Base-by-base conservation (phyloP, 2,329 filamentous ascomycete genomes). In the Fusarium phyllophilum region DNA sequence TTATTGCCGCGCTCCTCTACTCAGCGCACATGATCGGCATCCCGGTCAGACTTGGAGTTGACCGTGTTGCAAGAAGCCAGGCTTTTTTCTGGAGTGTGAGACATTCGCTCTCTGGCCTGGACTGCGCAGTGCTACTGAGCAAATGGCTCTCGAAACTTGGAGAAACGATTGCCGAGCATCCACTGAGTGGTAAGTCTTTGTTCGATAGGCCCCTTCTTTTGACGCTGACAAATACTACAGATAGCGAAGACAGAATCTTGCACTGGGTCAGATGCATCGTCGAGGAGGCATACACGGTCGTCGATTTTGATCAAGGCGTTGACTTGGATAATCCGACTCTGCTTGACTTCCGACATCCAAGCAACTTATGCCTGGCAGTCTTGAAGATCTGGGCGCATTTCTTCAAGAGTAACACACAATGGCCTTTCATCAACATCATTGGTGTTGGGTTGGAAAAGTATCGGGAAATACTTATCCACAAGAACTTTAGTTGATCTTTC, bases 61-160 rank as follows among this genome's bases (percentile, higher is more conserved):
- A 88, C 58, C 84, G 86, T 20, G 87, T 89, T 1, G 87, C 87
- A 0, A 81, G 86, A 22, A 89, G 86, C 22, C 87, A 89, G 57
- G 86, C 87, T 0, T 87, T 88, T 49, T 86, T 89, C 54, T 89
- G 88, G 87, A 88, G 86, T 9, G 87, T 88, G 6, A 83, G 88
- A n/a, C 87, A 89, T 59, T 87, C 87, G 0, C 81, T 89, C 0
- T 88, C 86, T 8, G 86, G 85, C 2, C 81, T 90, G 1, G 88
- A 90, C 72, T 89, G 87, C 26, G 87, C 86, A 0, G 84, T 89
- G 0, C 78, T 90, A 6, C 78, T 89, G 1, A 86, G 86, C 20
- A 89, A 89, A 68, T 87, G 85, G 66, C 18, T 68, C 17, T 61
- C 36, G 15, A 68, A 68, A 22, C 26, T 68, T 4, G 15, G 39